Percentiles rank a stretch among this genome's conserved stretches.
These are phyloP conservation scores for Kernera saxatilis DNA, from an alignment of 345 rosid species.

Conservation along the genomic window DNA sequence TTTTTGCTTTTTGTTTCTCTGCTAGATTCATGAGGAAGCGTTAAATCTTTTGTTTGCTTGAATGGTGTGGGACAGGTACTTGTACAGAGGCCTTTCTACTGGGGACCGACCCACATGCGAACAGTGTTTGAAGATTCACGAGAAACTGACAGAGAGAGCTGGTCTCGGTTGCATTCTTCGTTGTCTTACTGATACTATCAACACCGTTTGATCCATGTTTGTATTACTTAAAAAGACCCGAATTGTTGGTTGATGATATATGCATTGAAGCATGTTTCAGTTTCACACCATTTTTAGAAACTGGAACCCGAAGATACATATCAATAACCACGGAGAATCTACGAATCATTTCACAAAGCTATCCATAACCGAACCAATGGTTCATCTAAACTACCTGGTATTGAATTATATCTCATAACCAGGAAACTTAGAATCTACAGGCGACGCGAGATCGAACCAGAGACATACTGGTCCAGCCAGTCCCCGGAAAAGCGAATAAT, in stretches of 20 bases:
- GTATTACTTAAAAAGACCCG: background rate
- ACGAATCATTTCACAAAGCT: background rate
- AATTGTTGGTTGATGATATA: background rate
- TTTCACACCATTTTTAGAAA: background rate
- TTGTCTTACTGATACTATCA: slow-evolving; percentile 67
- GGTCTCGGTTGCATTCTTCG: slow-evolving; percentile 91
- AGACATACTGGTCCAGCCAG: slow-evolving; percentile 68
- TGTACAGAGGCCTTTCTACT: slow-evolving; percentile 84
- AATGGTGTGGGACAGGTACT: slow-evolving; percentile 43
- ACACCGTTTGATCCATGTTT: slow-evolving; percentile 49
- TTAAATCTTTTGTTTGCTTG: background rate
- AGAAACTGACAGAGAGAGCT: slow-evolving; percentile 82
- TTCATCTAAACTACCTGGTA: background rate
- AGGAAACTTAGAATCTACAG: slow-evolving; percentile 59
- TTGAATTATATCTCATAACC: slow-evolving; percentile 56
- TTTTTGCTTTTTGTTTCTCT: no score
- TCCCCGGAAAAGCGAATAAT: slow-evolving; percentile 69
- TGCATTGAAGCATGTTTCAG: background rate
- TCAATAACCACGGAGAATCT: background rate
- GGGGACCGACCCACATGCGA: slow-evolving; percentile 94
- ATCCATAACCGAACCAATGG: background rate
- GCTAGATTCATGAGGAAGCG: background rate
- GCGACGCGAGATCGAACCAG: slow-evolving; percentile 59
- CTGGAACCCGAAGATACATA: background rate
- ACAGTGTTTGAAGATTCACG: slow-evolving; percentile 83